phyloP scores from a whole-genome alignment of 2,329 filamentous ascomycete genomes.

The Alternaria arbusti region DNA sequence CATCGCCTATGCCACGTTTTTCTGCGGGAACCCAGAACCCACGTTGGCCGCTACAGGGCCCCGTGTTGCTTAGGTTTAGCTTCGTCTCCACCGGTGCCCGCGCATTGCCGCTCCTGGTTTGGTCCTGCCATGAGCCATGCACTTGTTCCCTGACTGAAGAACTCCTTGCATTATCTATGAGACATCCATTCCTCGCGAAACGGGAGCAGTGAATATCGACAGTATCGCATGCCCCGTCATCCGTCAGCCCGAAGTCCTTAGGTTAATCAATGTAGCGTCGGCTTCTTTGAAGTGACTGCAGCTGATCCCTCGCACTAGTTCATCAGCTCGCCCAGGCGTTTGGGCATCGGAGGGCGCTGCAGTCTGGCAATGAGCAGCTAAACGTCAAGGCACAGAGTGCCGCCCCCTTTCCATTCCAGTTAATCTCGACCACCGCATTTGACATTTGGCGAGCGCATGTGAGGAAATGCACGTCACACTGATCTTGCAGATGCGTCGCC shows the following conservation, averaged over 20 bases:
- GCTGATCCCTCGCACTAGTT: constrained; percentile 2
- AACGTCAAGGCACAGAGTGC: neutral
- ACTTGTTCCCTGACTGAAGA: neutral
- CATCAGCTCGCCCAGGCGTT: neutral
- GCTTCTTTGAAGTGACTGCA: constrained; percentile 1
- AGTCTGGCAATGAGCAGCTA: neutral
- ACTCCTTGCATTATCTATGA: neutral
- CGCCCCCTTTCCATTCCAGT: neutral
- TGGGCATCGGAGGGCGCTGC: neutral
- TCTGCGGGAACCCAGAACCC: constrained; percentile 15
- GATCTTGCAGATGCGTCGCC: neutral
- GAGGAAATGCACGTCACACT: neutral
- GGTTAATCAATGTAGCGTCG: neutral
- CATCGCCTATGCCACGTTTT: constrained; percentile 14
- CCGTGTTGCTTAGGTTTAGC: neutral
- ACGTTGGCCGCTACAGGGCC: constrained; percentile 10
- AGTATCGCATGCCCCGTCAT: neutral
- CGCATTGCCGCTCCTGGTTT: constrained; percentile 2
- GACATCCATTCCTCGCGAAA: neutral
- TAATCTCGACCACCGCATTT: neutral
- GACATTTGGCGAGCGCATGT: neutral
- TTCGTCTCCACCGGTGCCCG: neutral
- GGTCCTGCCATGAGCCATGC: neutral
- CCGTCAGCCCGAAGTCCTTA: neutral
- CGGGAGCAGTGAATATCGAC: neutral